These are phyloP conservation scores for Novymonas esmeraldas DNA, from an alignment of 208 protist species.

Conservation along the genomic window DNA sequence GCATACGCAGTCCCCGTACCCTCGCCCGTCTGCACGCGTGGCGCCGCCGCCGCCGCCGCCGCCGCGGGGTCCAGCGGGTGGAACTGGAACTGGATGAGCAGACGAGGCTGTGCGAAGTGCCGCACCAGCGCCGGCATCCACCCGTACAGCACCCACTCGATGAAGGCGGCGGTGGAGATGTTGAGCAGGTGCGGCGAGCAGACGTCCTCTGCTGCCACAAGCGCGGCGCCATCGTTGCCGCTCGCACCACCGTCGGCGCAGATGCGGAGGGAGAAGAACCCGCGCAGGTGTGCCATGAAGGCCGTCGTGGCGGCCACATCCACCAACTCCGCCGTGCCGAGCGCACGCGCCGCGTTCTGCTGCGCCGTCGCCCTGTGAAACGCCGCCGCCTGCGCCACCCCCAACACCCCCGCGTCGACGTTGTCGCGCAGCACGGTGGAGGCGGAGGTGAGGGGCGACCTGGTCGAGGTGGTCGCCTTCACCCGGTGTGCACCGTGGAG, in stretches of 20 bases:
- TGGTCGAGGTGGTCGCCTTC: conserved; percentile 12
- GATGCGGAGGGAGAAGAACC: conserved; percentile 27
- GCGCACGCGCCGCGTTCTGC: conserved; percentile 10
- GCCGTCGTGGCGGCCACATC: conserved; percentile 3
- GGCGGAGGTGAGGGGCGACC: background rate
- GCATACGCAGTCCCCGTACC: conserved; percentile 7
- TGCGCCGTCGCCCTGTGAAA: conserved; percentile 15
- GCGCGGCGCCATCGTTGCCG: background rate
- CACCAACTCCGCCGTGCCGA: background rate
- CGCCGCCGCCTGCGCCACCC: conserved; percentile 14
- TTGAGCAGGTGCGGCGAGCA: conserved; percentile 55
- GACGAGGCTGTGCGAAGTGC: background rate
- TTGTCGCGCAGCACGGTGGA: background rate
- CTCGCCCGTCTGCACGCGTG: too few species aligned
- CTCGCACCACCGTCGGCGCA: too few species aligned
- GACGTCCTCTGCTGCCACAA: conserved; percentile 2
- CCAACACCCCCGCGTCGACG: background rate
- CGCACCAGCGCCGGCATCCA: conserved; percentile 13
- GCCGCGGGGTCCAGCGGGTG: background rate
- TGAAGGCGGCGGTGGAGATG: conserved; percentile 61
- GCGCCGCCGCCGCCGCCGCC: conserved; percentile 2
- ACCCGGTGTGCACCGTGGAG: conserved; percentile 30
- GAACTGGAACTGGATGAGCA: conserved; percentile 22
- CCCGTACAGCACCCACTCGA: conserved; percentile 65
- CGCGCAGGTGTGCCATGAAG: conserved; percentile 8